Evolutionary conservation across 73 alveolate species (phyloP), one percentile per base, ranked within the genome.

Genomic region (Uronychia binucleata): DNA sequence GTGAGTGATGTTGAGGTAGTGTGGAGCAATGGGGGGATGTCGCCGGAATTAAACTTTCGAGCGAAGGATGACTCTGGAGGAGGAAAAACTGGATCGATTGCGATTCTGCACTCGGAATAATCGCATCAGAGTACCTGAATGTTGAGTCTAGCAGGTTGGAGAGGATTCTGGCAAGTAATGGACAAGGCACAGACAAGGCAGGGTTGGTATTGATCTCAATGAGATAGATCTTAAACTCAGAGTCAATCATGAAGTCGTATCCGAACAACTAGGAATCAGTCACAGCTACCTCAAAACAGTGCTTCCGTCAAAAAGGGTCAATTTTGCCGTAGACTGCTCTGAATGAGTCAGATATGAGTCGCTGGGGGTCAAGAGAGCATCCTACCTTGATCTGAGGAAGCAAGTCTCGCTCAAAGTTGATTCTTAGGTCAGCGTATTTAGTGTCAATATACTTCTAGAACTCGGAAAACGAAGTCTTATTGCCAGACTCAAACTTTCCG

Each of bases 181-280:
- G 98, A 13, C 98, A 93, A 27, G 92, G 81, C 29, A 93, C 85
- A 86, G 95, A 98, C 57, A 96, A 88, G 81, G 98, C 95, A 27
- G 99, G 99, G 77, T 97, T 96, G 30, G 97, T 94, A 81, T 96
- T 96, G 13, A 95, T 95, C 80, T 96, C 99, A 5, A 96, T 95
- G 76, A 96, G 87, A 89, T 93, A 93, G 0, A 94, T 93, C 84
- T 92, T 94, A 34, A 95, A 93, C 35, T 95, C 87, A 46, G 92
- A 96, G 87, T 95, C 98, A 76, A 96, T 82, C 97, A 96, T 93
- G 77, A 86, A 95, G 83, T 96, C 99, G 77, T 86, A 95, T 60
- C 99, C 99, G 75, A 95, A 95, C 59, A 95, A 85, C 87, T 67
- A 59, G 31, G 28, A 58, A 60, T 25, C n/a, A 46, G 67, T 8